phyloP scores from a whole-genome alignment of 164 flowering plant genomes.

The Akebia trifoliata region DNA sequence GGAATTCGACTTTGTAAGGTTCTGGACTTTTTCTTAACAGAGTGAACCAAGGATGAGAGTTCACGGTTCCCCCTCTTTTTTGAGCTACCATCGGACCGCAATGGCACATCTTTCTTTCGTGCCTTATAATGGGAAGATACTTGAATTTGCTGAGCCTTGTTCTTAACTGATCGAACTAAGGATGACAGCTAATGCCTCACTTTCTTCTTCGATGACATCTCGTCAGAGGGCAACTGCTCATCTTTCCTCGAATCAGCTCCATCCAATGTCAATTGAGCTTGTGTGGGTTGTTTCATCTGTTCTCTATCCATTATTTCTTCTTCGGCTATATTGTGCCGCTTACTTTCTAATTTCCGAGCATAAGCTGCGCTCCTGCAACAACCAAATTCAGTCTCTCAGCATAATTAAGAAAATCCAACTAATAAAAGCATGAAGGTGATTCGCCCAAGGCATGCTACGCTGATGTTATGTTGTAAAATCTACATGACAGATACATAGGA shows the following conservation, averaged over 20 bases:
- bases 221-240: conserved; percentile 16
- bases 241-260: conserved; percentile 12
- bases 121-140: conserved; percentile 16
- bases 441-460: too few species aligned
- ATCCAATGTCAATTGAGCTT: conserved; percentile 18
- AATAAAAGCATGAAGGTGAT: too few species aligned
- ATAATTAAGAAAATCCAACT: too few species aligned
- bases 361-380: conserved; percentile 78
- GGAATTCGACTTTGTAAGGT: too few species aligned
- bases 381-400: conserved; percentile 11
- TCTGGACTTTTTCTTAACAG: conserved; percentile 30
- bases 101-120: conserved; percentile 12
- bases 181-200: conserved; percentile 51
- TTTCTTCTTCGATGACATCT: conserved; percentile 23
- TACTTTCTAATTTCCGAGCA: conserved; percentile 52
- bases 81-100: neutral
- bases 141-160: conserved; percentile 46
- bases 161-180: conserved; percentile 49
- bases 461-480: too few species aligned
- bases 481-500: too few species aligned
- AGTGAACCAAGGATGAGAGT: conserved; percentile 20
- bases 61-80: conserved; percentile 16
- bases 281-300: neutral
- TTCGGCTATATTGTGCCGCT: conserved; percentile 31
- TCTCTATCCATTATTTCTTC: too few species aligned